Evolutionary conservation across 495 filamentous ascomycete species (phyloP).

Genomic region (Penicillium manginii): DNA sequence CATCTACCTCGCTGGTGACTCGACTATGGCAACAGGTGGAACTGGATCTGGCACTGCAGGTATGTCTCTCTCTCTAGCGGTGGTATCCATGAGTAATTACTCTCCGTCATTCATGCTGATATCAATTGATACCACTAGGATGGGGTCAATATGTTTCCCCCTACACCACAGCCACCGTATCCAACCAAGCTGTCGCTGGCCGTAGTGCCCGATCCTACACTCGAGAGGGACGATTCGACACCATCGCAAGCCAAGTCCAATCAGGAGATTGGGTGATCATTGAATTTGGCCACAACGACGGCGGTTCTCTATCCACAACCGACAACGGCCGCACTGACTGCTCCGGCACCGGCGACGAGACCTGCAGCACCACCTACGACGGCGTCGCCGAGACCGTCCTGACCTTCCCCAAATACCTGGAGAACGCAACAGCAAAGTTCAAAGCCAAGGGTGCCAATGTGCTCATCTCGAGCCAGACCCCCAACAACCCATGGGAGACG

Average conservation of each 20-base stretch:
- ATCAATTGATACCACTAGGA: conserved; percentile 37
- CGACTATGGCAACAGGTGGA: conserved; percentile 56
- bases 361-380: conserved; percentile 55
- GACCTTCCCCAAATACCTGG: conserved; percentile 62
- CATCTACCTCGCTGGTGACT: conserved; percentile 60
- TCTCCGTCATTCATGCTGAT: not conserved
- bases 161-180: conserved; percentile 46
- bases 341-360: conserved; percentile 55
- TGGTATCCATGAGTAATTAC: not conserved
- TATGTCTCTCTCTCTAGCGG: conserved; percentile 6
- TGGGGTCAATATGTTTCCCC: conserved; percentile 63
- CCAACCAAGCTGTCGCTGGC: conserved; percentile 63
- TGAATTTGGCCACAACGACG: conserved; percentile 70
- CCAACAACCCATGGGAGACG: conserved; percentile 65
- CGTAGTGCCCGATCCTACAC: conserved; percentile 64
- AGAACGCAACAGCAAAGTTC: conserved; percentile 55
- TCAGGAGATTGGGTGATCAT: conserved; percentile 62
- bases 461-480: conserved; percentile 64
- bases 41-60: conserved; percentile 38
- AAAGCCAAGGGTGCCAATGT: conserved; percentile 64
- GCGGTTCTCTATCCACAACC: conserved; percentile 54
- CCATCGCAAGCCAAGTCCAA: conserved; percentile 50
- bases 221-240: conserved; percentile 61
- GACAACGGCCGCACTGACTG: conserved; percentile 67
- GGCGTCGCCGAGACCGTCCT: conserved; percentile 57